These are phyloP conservation scores for Pyricularia sp. DNA, from an alignment of 2,329 filamentous ascomycete species.

Conservation along the genomic window DNA sequence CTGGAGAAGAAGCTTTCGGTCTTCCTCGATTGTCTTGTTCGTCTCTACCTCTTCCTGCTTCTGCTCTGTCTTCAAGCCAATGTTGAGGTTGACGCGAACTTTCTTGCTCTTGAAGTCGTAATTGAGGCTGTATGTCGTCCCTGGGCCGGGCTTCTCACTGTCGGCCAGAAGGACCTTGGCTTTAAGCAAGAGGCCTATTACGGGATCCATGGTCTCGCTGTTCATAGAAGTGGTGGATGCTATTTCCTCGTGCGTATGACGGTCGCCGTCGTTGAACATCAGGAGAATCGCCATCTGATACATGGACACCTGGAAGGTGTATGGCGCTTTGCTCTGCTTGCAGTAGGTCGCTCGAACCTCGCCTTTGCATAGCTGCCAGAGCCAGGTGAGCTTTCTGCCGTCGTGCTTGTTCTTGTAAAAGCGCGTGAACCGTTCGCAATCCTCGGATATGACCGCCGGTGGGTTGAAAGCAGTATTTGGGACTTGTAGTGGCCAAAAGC, in stretches of 20 bases:
- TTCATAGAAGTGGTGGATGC: constrained; percentile 66
- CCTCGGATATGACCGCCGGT: constrained; percentile 69
- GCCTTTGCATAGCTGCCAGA: constrained; percentile 97
- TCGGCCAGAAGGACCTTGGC: constrained; percentile 59
- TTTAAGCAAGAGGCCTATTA: constrained; percentile 76
- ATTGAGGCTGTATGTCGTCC: constrained; percentile 74
- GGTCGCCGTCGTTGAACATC: constrained; percentile 86
- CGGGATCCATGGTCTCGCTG: constrained; percentile 74
- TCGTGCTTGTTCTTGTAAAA: constrained; percentile 97
- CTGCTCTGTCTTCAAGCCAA: constrained; percentile 86
- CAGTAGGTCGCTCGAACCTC: constrained; percentile 91
- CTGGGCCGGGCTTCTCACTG: constrained; percentile 60
- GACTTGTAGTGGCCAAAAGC: constrained; percentile 88
- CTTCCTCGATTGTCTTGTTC: constrained; percentile 98
- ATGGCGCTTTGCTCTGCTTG: constrained; percentile 78
- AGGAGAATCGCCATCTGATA: constrained; percentile 96
- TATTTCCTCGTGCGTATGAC: constrained; percentile 78
- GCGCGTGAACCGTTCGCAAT: constrained; percentile 75
- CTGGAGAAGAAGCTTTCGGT: constrained; percentile 91
- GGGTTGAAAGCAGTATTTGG: constrained; percentile 82
- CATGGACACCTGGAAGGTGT: constrained; percentile 92
- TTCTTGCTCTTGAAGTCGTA: constrained; percentile 98
- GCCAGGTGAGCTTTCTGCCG: constrained; percentile 90
- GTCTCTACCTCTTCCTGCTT: constrained; percentile 96
- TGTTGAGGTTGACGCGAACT: constrained; percentile 90